These are phyloP conservation scores for Trifolium dubium DNA, from an alignment of 306 rosid genomes.

Conservation along the genomic window DNA sequence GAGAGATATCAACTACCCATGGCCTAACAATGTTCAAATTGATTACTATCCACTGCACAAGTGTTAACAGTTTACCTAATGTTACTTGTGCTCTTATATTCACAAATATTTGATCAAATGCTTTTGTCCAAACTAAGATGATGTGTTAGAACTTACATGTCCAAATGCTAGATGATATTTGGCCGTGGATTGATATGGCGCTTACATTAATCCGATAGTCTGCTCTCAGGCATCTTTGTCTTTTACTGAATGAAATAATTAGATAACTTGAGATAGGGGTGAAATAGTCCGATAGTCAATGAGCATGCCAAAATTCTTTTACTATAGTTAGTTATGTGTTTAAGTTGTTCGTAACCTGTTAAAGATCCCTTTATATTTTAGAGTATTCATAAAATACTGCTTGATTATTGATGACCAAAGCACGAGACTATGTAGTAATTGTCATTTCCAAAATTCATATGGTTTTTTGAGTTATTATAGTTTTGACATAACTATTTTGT, in stretches of 20 bases:
- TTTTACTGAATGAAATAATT: constrained; percentile 16
- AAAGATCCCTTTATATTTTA: neutral
- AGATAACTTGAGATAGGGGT: constrained; percentile 13
- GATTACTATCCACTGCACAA: neutral
- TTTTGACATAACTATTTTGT: constrained; percentile 1
- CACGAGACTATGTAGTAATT: constrained; percentile 10
- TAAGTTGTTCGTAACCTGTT: neutral
- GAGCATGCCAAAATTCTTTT: neutral
- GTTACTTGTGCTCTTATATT: neutral
- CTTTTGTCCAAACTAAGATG: constrained; percentile 8
- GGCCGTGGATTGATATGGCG: constrained; percentile 8
- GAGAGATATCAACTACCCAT: neutral
- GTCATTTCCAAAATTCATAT: constrained; percentile 16
- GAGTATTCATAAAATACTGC: neutral
- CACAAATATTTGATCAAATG: neutral
- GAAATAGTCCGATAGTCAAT: too few relatives aligned
- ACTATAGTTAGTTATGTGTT: neutral
- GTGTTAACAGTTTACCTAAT: neutral
- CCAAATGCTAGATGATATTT: constrained; percentile 11
- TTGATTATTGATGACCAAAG: constrained; percentile 14
- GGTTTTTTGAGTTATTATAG: neutral
- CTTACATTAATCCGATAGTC: constrained; percentile 2
- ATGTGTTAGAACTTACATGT: neutral
- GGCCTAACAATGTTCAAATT: neutral
- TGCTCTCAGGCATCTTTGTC: neutral